These are phyloP conservation scores for Zygosaccharomyces sapae DNA, from an alignment of 1,139 yeast species.

Conservation along the genomic window DNA sequence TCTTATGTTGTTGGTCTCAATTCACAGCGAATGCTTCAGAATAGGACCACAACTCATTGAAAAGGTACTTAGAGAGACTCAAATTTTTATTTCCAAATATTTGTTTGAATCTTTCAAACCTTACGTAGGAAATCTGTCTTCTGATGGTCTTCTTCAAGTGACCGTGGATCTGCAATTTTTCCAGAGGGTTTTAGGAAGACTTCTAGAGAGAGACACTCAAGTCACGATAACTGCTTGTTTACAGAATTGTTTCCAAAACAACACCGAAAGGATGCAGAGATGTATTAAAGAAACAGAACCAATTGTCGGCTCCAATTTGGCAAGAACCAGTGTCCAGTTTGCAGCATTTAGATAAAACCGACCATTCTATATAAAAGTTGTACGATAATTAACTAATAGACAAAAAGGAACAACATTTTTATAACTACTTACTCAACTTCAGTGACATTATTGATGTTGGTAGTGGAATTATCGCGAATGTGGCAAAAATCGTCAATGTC, in stretches of 20 bases:
- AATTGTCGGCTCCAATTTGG: slow-evolving; percentile 32
- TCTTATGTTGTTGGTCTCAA: slow-evolving; percentile 48
- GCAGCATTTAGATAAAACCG: slow-evolving; percentile 30
- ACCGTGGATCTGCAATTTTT: slow-evolving; percentile 41
- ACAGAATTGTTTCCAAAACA: slow-evolving; percentile 36
- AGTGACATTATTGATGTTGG: slow-evolving; percentile 7
- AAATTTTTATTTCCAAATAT: slow-evolving; percentile 43
- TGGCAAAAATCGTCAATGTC: slow-evolving; percentile 34
- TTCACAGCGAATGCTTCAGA: slow-evolving; percentile 49
- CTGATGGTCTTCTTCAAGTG: slow-evolving; percentile 38
- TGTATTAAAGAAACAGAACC: slow-evolving; percentile 34
- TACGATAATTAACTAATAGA: neutral
- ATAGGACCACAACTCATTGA: slow-evolving; percentile 46
- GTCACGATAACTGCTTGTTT: slow-evolving; percentile 33
- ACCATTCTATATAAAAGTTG: neutral
- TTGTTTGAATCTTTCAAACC: slow-evolving; percentile 45
- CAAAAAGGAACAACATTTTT: neutral
- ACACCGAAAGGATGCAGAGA: slow-evolving; percentile 27
- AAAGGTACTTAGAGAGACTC: slow-evolving; percentile 44
- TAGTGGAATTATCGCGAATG: slow-evolving; percentile 14
- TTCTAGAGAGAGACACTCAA: slow-evolving; percentile 33
- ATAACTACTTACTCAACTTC: neutral
- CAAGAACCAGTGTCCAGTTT: slow-evolving; percentile 34
- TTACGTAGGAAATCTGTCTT: slow-evolving; percentile 34
- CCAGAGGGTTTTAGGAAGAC: slow-evolving; percentile 30